Evolutionary conservation across 148 eudicot genomes (phyloP).

Genomic region (Amaranthus palmeri): DNA sequence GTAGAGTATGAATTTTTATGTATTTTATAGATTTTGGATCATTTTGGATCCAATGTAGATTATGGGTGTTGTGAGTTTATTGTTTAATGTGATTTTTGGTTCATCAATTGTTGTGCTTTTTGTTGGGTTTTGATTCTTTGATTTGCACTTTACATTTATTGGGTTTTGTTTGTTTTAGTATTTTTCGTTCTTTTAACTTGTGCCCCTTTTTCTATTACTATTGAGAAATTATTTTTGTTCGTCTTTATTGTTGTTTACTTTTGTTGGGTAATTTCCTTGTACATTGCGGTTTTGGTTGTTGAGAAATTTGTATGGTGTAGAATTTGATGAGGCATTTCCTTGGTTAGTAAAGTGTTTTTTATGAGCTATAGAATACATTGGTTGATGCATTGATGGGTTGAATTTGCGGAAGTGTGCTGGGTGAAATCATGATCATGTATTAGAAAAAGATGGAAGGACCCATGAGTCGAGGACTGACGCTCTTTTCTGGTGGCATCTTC

Average conservation of each 20-base stretch:
- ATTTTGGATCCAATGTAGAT: constrained; percentile 23
- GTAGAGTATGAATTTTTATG: background rate
- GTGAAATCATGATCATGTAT: background rate
- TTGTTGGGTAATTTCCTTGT: background rate
- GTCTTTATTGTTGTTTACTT: background rate
- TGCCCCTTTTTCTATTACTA: background rate
- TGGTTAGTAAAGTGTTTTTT: background rate
- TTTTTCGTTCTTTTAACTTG: constrained; percentile 13
- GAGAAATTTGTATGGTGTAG: background rate
- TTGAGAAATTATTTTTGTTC: background rate
- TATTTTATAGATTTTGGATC: background rate
- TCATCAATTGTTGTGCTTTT: background rate
- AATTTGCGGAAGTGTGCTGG: background rate
- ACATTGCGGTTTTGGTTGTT: background rate
- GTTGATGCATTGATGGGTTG: background rate
- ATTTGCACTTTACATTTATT: background rate
- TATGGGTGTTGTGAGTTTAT: constrained; percentile 13
- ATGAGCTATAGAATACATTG: background rate
- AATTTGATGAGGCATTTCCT: background rate
- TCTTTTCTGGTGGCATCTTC: background rate
- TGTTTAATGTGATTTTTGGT: background rate
- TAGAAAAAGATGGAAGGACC: background rate
- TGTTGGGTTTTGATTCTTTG: constrained; percentile 1
- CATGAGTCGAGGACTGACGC: too few relatives aligned
- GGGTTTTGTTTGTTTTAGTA: background rate